Percentiles rank a stretch among this genome's conserved stretches.
Conservation (phyloP, 2,329 filamentous ascomycete genomes). For the Stagonosporopsis cucurbitacearum region DNA sequence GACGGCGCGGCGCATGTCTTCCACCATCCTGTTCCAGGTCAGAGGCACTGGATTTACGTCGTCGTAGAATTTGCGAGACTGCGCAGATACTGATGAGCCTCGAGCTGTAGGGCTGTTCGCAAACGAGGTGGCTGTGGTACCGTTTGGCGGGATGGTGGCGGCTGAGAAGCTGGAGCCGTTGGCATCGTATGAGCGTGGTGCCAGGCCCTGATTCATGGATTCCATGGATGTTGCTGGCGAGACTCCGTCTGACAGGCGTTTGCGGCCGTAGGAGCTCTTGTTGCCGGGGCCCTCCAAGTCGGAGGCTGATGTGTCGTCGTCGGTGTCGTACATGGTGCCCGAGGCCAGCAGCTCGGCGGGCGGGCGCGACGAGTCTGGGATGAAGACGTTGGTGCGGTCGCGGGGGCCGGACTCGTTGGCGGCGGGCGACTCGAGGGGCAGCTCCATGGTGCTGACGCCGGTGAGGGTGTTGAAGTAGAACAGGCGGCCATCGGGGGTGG, state of each 20-base stretch:
- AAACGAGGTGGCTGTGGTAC: conserved; percentile 62
- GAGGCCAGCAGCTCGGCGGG: conserved; percentile 90
- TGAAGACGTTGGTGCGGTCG: conserved; percentile 85
- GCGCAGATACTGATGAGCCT: conserved; percentile 55
- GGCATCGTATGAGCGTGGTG: conserved; percentile 58
- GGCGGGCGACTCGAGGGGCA: conserved; percentile 90
- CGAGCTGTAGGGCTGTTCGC: conserved; percentile 56
- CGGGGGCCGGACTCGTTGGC: conserved; percentile 82
- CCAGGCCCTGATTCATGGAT: conserved; percentile 76
- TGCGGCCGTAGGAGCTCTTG: conserved; percentile 72
- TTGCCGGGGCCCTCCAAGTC: conserved; percentile 81
- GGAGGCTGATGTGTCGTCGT: conserved; percentile 82
- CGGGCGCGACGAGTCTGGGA: conserved; percentile 88
- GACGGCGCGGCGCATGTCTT: conserved; percentile 91
- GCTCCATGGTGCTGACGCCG: conserved; percentile 90
- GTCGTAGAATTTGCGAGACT: conserved; percentile 88
- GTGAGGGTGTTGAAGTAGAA: conserved; percentile 99
- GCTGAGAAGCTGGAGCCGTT: conserved; percentile 55
- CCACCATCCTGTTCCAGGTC: conserved; percentile 87
- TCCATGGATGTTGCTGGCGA: conserved; percentile 92
- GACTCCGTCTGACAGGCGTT: conserved; percentile 71
- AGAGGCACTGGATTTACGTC: conserved; percentile 80
- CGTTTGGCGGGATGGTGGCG: conserved; percentile 55
- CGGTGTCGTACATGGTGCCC: conserved; percentile 85
- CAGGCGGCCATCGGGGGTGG: conserved; percentile 86